Base-by-base conservation (phyloP, 352 stramenopile genomes). In the Phytophthora nicotianae region DNA sequence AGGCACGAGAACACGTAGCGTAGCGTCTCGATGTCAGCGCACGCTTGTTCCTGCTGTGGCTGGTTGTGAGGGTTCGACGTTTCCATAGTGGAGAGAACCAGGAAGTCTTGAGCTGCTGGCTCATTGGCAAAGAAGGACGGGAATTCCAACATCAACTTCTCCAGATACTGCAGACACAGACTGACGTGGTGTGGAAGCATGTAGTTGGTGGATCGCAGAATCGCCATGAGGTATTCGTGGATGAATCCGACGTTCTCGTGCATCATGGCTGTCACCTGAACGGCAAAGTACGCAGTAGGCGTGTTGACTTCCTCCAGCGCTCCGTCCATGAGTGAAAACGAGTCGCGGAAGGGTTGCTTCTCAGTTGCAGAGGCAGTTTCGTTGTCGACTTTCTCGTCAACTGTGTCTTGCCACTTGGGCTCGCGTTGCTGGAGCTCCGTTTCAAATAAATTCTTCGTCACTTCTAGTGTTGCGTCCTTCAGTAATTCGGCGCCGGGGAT, bases 171-270 rank as follows among this genome's bases (percentile, higher is more conserved):
- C 20, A 93, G 51, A 41, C 80, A 90, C 32, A 91, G 40, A 60
- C 58, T 72, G n/a, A 93, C 84, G 58, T 93, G 79, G 58, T 90
- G 79, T 33, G 84, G 74, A 20, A 88, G 50, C 63, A 86, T 70
- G 62, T 83, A 85, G 65, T 91, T 93, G 32, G 84, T 91, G 50
- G 68, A 76, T 24, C 69, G 68, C 14, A 93, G 51, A 41, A 93
- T 75, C 1, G 65, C 62, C 68, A 91, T 77, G 41, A 91, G 46
- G 62, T 80, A 84, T 20, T 88, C 72, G 47, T 85, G 71, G 26
- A 90, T 72, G 50, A 88, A 75, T 3, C 51, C 57, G 9, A 60
- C 62, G 53, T 87, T 79, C 33, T 76, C 71, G 29, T 68, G 61
- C 58, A 89, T 74, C 75, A 92, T 73, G 5, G 60, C 48, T 48